Conservation (phyloP, 371 early-diverging fungal species). For the Paraphysoderma sedebokerense region DNA sequence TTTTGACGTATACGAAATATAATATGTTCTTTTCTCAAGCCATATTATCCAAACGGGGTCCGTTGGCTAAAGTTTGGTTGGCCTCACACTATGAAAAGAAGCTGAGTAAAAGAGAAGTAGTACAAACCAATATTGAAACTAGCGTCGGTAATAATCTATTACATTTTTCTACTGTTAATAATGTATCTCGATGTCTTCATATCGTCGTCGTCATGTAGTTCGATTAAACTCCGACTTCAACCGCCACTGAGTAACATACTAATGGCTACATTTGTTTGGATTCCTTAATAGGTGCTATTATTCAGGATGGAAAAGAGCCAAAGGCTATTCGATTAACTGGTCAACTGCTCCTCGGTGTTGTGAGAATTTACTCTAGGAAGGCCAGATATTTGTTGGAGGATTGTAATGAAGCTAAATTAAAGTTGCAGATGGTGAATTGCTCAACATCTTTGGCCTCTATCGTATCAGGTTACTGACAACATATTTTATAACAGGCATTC, state of each 20-base stretch:
- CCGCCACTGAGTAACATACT: too few relatives aligned
- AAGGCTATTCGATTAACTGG: conserved; percentile 89
- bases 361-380: conserved; percentile 90
- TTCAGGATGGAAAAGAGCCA: conserved; percentile 58
- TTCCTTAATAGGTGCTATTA: conserved; percentile 50
- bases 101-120: conserved; percentile 80
- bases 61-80: conserved; percentile 92
- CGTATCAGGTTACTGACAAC: conserved; percentile 4
- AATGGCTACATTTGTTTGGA: too few relatives aligned
- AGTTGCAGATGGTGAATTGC: conserved; percentile 66
- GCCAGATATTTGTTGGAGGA: conserved; percentile 92
- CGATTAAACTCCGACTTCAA: too few relatives aligned
- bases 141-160: conserved; percentile 68
- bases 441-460: conserved; percentile 1
- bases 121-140: conserved; percentile 69
- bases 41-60: conserved; percentile 68
- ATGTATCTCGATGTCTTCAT: too few relatives aligned
- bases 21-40: conserved; percentile 63
- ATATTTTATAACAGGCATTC: conserved; percentile 40
- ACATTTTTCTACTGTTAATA: too few relatives aligned
- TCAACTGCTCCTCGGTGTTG: conserved; percentile 91
- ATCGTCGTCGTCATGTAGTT: background rate
- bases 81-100: conserved; percentile 96
- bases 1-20: too few relatives aligned
- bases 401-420: conserved; percentile 86